A percentile compares a stretch with the other conserved stretches of the same genome.
These are phyloP conservation scores for Zalerion maritima DNA, from an alignment of 495 filamentous ascomycete species.

Conservation along the genomic window DNA sequence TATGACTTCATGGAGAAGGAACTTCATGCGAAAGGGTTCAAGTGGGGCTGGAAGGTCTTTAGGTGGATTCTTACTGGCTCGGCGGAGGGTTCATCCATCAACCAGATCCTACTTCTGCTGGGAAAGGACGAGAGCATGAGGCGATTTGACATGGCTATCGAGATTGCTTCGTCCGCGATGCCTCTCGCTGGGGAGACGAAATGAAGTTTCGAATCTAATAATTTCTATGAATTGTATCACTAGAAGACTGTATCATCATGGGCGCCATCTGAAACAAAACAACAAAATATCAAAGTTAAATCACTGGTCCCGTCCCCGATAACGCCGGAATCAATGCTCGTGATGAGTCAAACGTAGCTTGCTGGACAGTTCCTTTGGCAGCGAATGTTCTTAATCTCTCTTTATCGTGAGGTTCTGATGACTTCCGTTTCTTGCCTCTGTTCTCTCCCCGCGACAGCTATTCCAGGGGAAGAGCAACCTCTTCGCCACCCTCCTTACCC, in stretches of 20 bases:
- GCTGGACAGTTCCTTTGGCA: too few relatives aligned
- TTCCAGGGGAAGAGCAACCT: too few relatives aligned
- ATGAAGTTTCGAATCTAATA: too few relatives aligned
- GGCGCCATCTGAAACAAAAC: neutral
- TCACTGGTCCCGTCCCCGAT: neutral
- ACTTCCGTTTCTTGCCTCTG: neutral
- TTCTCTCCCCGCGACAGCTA: slow-evolving; percentile 1
- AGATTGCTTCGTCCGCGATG: slow-evolving; percentile 5
- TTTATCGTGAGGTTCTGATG: too few relatives aligned
- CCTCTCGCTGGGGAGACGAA: too few relatives aligned
- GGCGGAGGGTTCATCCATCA: slow-evolving; percentile 42
- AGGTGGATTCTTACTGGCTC: slow-evolving; percentile 52
- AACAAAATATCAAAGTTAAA: neutral
- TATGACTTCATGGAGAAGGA: too few relatives aligned
- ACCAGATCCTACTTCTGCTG: slow-evolving; percentile 44
- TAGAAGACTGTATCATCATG: slow-evolving; percentile 1
- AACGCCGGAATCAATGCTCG: too few relatives aligned
- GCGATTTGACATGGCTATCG: slow-evolving; percentile 35
- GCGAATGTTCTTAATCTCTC: too few relatives aligned
- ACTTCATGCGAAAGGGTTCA: too few relatives aligned
- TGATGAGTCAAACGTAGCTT: too few relatives aligned
- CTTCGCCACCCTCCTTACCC: slow-evolving; percentile 22
- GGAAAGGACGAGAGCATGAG: slow-evolving; percentile 44
- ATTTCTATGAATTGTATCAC: neutral
- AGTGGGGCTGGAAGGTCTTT: slow-evolving; percentile 39